A percentile compares a stretch with the other conserved stretches of the same genome.
Conservation (phyloP, 768 basidiomycete genomes). For the Tricholoma terreum region DNA sequence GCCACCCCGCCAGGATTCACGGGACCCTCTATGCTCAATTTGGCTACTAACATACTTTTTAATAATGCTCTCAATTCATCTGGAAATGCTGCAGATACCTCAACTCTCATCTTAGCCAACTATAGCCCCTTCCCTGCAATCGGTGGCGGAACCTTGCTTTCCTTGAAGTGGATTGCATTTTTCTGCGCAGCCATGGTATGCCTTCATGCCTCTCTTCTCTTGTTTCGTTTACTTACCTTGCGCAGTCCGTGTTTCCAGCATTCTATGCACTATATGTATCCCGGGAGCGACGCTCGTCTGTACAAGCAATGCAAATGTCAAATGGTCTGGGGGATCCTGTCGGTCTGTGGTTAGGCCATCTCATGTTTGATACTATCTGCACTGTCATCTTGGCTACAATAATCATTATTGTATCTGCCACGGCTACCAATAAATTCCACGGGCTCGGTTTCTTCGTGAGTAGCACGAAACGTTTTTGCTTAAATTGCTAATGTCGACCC, state of each 20-base stretch:
- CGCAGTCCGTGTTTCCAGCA: slow-evolving; percentile 72
- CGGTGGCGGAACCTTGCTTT: slow-evolving; percentile 53
- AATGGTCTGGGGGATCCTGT: slow-evolving; percentile 70
- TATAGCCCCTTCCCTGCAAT: slow-evolving; percentile 58
- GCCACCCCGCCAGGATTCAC: slow-evolving; percentile 55
- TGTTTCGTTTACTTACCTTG: background rate
- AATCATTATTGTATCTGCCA: slow-evolving; percentile 59
- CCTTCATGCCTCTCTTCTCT: background rate
- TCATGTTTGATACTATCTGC: slow-evolving; percentile 67
- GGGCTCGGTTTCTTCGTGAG: slow-evolving; percentile 63
- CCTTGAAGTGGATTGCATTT: slow-evolving; percentile 73
- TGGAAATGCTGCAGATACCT: slow-evolving; percentile 31
- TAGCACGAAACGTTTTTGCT: background rate
- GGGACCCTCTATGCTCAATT: slow-evolving; percentile 62
- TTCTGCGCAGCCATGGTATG: slow-evolving; percentile 71
- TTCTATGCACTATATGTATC: slow-evolving; percentile 80
- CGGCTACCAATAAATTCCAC: slow-evolving; percentile 58
- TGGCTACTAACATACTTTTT: slow-evolving; percentile 65
- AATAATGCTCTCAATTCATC: slow-evolving; percentile 58
- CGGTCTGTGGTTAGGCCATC: slow-evolving; percentile 77
- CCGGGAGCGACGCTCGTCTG: slow-evolving; percentile 63
- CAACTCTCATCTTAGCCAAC: slow-evolving; percentile 54
- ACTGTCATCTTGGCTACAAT: slow-evolving; percentile 59
- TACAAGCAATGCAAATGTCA: slow-evolving; percentile 81
- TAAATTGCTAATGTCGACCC: background rate